Evolutionary conservation across 495 filamentous ascomycete species (phyloP).

Genomic region (Aspergillus homomorphus): DNA sequence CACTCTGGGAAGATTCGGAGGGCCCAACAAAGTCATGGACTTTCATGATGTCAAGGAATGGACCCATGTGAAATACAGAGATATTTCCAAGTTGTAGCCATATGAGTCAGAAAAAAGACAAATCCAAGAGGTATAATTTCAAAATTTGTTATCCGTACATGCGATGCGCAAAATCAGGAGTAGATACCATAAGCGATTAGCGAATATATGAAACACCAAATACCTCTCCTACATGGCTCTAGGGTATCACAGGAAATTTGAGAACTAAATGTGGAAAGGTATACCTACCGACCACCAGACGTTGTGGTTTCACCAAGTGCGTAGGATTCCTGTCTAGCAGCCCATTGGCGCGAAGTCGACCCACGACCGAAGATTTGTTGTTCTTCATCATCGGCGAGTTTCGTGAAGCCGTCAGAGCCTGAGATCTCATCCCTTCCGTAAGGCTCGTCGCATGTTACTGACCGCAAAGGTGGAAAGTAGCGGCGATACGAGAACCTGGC

Average conservation of each 20-base stretch:
- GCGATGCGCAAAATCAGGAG: not conserved
- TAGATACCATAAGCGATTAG: not conserved
- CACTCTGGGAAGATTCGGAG: slow-evolving; percentile 49
- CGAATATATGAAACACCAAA: not conserved
- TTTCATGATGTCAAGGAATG: slow-evolving; percentile 44
- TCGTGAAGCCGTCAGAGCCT: slow-evolving; percentile 37
- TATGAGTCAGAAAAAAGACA: not conserved
- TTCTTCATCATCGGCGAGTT: slow-evolving; percentile 51
- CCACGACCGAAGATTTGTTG: slow-evolving; percentile 25
- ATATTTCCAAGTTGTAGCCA: slow-evolving; percentile 18
- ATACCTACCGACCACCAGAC: slow-evolving; percentile 12
- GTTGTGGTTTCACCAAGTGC: slow-evolving; percentile 23
- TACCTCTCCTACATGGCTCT: not conserved
- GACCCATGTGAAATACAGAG: slow-evolving; percentile 23
- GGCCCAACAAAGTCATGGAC: slow-evolving; percentile 43
- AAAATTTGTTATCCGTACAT: slow-evolving; percentile 1
- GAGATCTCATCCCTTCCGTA: slow-evolving; percentile 45
- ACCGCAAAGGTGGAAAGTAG: slow-evolving; percentile 57
- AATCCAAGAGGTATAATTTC: not conserved
- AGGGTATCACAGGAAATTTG: slow-evolving; percentile 16
- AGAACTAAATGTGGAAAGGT: not conserved
- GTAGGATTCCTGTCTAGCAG: slow-evolving; percentile 23
- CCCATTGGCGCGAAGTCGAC: slow-evolving; percentile 11
- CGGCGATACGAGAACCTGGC: slow-evolving; percentile 81
- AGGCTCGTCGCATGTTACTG: slow-evolving; percentile 50